Evolutionary conservation across 2,329 filamentous ascomycete species (phyloP).

Genomic region (Fusarium irregulare): DNA sequence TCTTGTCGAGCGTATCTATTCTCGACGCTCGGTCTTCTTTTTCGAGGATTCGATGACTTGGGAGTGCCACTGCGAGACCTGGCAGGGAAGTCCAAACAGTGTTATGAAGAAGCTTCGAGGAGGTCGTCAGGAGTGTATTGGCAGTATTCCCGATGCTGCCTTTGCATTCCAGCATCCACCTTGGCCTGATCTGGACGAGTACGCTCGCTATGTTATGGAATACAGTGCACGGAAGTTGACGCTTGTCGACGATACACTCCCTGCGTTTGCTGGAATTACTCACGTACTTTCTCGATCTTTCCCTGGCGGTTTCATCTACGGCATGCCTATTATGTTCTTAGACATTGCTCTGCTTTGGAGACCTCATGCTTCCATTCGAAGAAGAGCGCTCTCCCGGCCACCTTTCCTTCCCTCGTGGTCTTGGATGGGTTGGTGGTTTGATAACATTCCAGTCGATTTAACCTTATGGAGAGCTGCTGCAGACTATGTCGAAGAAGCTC

Average conservation of each 20-base stretch:
- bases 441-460: slow-evolving; percentile 57
- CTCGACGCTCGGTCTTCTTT: slow-evolving; percentile 57
- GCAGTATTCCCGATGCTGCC: slow-evolving; percentile 47
- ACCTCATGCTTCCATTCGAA: slow-evolving; percentile 56
- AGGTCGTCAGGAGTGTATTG: slow-evolving; percentile 49
- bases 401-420: slow-evolving; percentile 59
- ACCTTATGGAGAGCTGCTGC: slow-evolving; percentile 57
- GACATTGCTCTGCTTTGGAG: slow-evolving; percentile 59
- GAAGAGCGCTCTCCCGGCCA: slow-evolving; percentile 51
- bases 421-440: slow-evolving; percentile 62
- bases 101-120: slow-evolving; percentile 50
- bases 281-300: slow-evolving; percentile 56
- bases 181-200: slow-evolving; percentile 61
- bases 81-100: slow-evolving; percentile 51
- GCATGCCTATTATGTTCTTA: slow-evolving; percentile 60
- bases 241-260: slow-evolving; percentile 55
- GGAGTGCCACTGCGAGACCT: slow-evolving; percentile 60
- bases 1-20: slow-evolving; percentile 57
- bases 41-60: slow-evolving; percentile 58
- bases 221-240: slow-evolving; percentile 56
- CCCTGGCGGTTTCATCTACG: slow-evolving; percentile 57
- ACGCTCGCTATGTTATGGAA: slow-evolving; percentile 57
- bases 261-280: slow-evolving; percentile 58
- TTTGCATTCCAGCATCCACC: slow-evolving; percentile 55
- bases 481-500: slow-evolving; percentile 57